phyloP scores from a whole-genome alignment of 192 early-diverging fungal species.

The Gaertneriomyces sp. region DNA sequence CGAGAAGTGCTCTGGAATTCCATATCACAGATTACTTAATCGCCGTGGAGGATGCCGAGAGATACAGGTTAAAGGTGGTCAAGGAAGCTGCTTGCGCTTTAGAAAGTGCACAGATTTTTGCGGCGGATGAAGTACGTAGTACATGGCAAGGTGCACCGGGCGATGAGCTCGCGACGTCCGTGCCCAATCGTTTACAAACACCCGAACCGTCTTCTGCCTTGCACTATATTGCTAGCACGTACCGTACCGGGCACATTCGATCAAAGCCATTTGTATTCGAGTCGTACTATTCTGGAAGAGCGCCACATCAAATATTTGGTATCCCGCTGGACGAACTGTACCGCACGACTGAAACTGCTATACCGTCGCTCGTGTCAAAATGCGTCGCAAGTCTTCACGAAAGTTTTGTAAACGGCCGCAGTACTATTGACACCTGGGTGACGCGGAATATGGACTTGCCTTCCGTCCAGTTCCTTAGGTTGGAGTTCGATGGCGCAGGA shows the following conservation, averaged over 20 bases:
- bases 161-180: neutral
- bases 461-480: conserved; percentile 38
- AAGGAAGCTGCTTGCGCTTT: conserved; percentile 23
- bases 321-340: conserved; percentile 28
- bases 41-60: conserved; percentile 32
- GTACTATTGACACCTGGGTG: conserved; percentile 36
- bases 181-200: conserved; percentile 6
- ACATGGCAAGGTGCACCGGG: conserved; percentile 10
- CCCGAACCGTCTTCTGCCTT: conserved; percentile 25
- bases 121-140: conserved; percentile 5
- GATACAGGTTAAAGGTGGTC: conserved; percentile 21
- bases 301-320: conserved; percentile 35
- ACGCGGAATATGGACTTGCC: conserved; percentile 30
- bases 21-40: conserved; percentile 38
- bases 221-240: conserved; percentile 14
- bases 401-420: conserved; percentile 15
- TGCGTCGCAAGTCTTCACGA: conserved; percentile 31
- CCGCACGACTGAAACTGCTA: conserved; percentile 12
- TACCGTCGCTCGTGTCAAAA: conserved; percentile 29
- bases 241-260: conserved; percentile 33
- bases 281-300: conserved; percentile 7
- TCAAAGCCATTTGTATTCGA: conserved; percentile 28
- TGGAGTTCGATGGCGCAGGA: conserved; percentile 26
- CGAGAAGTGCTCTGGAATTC: conserved; percentile 36
- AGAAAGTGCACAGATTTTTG: conserved; percentile 20